Conservation (phyloP, 352 stramenopile genomes). For the Phytopythium montanum region DNA sequence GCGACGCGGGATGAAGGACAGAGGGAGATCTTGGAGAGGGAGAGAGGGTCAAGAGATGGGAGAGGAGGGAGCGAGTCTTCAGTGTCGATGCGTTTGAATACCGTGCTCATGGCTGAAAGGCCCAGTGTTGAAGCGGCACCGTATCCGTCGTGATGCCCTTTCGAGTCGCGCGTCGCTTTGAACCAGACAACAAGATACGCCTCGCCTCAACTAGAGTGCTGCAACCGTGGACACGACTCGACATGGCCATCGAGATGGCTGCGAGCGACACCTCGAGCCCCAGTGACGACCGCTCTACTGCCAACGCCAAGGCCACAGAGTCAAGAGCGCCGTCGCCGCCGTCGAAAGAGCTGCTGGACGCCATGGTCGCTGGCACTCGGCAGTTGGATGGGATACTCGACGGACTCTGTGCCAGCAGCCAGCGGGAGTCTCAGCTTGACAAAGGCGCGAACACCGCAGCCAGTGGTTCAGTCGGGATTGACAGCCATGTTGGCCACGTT, state of each 20-base stretch:
- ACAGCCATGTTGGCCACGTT: background rate
- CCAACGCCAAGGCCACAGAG: background rate
- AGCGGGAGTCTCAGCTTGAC: background rate
- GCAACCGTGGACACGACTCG: background rate
- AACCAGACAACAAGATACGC: background rate
- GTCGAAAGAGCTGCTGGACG: constrained; percentile 13
- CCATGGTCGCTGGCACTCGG: constrained; percentile 23
- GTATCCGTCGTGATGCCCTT: background rate
- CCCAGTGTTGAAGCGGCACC: background rate
- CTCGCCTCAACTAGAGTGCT: background rate
- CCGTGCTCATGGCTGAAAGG: background rate
- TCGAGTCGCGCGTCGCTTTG: background rate
- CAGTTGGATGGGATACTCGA: constrained; percentile 53
- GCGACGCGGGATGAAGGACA: background rate
- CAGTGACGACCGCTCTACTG: background rate
- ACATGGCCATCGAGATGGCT: background rate
- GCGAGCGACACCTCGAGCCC: background rate
- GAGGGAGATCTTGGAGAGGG: too few species aligned
- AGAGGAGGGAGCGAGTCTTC: background rate
- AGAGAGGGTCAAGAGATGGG: background rate
- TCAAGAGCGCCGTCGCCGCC: background rate
- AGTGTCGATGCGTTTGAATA: background rate
- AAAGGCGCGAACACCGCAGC: background rate
- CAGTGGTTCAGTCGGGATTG: background rate
- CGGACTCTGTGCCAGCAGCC: constrained; percentile 22